Conservation (phyloP, 1,284 basidiomycete genomes). For the Moesziomyces globuligerus region DNA sequence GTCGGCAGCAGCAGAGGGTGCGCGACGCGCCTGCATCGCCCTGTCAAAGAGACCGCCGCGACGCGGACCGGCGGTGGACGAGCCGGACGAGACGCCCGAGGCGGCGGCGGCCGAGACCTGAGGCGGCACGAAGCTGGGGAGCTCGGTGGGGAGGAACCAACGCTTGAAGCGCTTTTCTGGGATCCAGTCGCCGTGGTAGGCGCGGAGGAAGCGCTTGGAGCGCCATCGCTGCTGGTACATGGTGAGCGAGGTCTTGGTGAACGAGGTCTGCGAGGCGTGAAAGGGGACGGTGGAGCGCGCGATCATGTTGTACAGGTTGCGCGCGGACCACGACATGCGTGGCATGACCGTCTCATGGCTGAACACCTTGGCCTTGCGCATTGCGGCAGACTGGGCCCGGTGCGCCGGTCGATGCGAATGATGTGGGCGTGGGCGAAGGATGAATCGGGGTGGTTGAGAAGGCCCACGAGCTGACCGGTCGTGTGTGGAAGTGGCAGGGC, state of each 20-base stretch:
- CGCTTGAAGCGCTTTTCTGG: conserved; percentile 92
- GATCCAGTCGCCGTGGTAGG: conserved; percentile 96
- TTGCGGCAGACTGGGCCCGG: conserved; percentile 10
- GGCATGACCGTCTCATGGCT: conserved; percentile 60
- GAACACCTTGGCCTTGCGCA: conserved; percentile 62
- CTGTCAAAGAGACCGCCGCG: conserved; percentile 35
- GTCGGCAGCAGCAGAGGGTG: conserved; percentile 3
- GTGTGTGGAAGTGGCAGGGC: too few relatives aligned
- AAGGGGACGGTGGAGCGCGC: conserved; percentile 68
- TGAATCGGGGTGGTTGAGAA: too few relatives aligned
- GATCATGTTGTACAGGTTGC: conserved; percentile 81
- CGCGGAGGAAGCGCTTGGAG: conserved; percentile 87
- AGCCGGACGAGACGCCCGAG: conserved; percentile 19
- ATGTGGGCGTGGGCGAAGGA: not conserved
- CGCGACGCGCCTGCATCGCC: conserved; percentile 39
- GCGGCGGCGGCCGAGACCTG: conserved; percentile 59
- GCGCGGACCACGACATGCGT: conserved; percentile 74
- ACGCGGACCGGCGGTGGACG: conserved; percentile 27
- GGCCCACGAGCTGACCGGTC: not conserved
- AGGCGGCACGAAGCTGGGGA: conserved; percentile 78
- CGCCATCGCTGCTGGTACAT: conserved; percentile 94
- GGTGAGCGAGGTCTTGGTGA: conserved; percentile 74
- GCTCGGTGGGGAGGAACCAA: conserved; percentile 87
- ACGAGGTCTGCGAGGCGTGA: conserved; percentile 70
- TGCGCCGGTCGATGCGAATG: not conserved